phyloP scores from a whole-genome alignment of 2,329 filamentous ascomycete species.

The Fusarium chuoi region DNA sequence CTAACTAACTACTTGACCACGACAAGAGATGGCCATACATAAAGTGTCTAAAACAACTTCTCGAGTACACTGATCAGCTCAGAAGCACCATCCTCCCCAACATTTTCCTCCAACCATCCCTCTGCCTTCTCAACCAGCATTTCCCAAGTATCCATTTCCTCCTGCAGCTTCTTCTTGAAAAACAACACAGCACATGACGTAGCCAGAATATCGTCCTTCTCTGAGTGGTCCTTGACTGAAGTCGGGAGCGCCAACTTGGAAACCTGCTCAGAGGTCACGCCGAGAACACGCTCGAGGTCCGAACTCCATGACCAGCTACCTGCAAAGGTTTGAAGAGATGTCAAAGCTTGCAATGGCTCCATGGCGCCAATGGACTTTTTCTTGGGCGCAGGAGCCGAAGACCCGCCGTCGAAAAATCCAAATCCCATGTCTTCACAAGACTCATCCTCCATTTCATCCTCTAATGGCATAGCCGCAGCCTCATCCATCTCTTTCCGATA shows the following conservation, averaged over 20 bases:
- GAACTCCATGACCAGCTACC: slow-evolving; percentile 47
- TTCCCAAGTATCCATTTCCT: slow-evolving; percentile 68
- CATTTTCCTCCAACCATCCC: slow-evolving; percentile 55
- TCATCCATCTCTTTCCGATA: slow-evolving; percentile 1
- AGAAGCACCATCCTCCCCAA: slow-evolving; percentile 15
- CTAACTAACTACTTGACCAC: not conserved
- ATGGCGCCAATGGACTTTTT: not conserved
- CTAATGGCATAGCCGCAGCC: slow-evolving; percentile 2
- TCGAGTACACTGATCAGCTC: slow-evolving; percentile 32
- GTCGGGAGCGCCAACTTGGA: slow-evolving; percentile 10
- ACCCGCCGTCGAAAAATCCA: not conserved
- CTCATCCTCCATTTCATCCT: too few species aligned
- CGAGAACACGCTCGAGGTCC: slow-evolving; percentile 44
- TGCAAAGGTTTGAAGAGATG: slow-evolving; percentile 60
- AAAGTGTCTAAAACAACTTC: slow-evolving; percentile 17
- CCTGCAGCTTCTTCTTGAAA: slow-evolving; percentile 57
- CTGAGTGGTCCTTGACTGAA: not conserved
- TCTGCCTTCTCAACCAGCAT: slow-evolving; percentile 70
- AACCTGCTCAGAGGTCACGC: slow-evolving; percentile 18
- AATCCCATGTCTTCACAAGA: slow-evolving; percentile 4
- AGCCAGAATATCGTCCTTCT: slow-evolving; percentile 35
- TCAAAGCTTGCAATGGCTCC: slow-evolving; percentile 50
- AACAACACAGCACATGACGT: slow-evolving; percentile 47
- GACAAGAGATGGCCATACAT: not conserved
- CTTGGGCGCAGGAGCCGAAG: not conserved